These are phyloP conservation scores for Combretum micranthum DNA, from an alignment of 345 rosid genomes.

Conservation along the genomic window DNA sequence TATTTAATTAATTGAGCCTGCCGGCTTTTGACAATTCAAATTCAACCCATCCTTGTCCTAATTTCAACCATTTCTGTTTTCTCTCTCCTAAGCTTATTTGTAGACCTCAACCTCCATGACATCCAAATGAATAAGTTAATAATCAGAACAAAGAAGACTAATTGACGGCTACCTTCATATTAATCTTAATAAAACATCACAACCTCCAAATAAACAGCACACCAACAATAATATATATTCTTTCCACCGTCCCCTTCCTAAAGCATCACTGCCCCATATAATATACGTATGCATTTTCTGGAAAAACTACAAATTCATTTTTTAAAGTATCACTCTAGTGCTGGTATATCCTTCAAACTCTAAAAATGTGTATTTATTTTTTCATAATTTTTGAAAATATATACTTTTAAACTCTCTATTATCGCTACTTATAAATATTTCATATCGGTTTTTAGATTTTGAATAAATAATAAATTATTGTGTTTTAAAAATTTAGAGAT, in stretches of 20 bases:
- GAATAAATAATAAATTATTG: no score
- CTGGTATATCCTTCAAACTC: no score
- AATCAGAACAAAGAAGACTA: constrained; percentile 17
- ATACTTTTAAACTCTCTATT: no score
- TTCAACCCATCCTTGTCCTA: constrained; percentile 16
- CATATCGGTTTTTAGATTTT: no score
- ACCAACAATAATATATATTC: constrained; percentile 25
- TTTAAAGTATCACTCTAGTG: no score
- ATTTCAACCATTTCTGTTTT: background rate
- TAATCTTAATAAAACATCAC: constrained; percentile 15
- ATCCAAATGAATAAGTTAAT: constrained; percentile 14
- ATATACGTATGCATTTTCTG: background rate
- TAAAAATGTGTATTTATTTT: no score
- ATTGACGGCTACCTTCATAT: background rate
- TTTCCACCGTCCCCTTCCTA: constrained; percentile 20
- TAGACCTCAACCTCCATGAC: constrained; percentile 21
- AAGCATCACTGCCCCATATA: constrained; percentile 2
- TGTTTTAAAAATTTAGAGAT: no score
- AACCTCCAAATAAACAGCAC: constrained; percentile 35
- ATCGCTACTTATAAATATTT: no score
- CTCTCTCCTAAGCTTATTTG: constrained; percentile 15
- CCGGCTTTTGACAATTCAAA: constrained; percentile 28
- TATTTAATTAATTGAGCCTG: constrained; percentile 9
- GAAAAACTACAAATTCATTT: no score
- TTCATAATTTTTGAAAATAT: no score